Percentiles rank a stretch among this genome's conserved stretches.
Evolutionary conservation across 768 basidiomycete genomes (phyloP).

Genomic region (Lanmaoa pseudosensibilis): DNA sequence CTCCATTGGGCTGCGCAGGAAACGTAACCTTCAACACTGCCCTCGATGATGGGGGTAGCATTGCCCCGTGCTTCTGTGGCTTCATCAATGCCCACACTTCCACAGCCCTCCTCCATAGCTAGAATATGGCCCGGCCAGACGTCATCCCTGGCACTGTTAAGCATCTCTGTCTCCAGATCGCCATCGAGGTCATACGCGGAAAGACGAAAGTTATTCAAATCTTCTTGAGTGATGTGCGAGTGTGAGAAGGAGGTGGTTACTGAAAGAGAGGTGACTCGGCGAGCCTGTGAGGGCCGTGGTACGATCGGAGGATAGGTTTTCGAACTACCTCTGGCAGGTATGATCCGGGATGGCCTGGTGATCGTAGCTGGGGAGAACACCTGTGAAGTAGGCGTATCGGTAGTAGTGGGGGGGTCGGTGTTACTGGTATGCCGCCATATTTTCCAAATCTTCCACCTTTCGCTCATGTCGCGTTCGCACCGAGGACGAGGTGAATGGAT

Average conservation of each 20-base stretch:
- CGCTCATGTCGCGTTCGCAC: slow-evolving; percentile 1
- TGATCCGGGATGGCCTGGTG: background rate
- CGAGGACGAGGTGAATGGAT: background rate
- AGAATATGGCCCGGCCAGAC: slow-evolving; percentile 10
- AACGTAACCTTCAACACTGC: slow-evolving; percentile 11
- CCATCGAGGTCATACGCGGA: slow-evolving; percentile 29
- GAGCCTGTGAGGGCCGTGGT: slow-evolving; percentile 12
- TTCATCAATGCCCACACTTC: background rate
- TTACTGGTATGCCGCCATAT: slow-evolving; percentile 4
- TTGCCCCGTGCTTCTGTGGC: background rate
- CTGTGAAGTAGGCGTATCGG: background rate
- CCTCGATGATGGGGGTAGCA: background rate
- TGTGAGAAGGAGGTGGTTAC: slow-evolving; percentile 24
- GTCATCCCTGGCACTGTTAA: slow-evolving; percentile 25
- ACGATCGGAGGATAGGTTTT: background rate
- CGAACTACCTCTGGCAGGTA: background rate
- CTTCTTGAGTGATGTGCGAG: slow-evolving; percentile 27
- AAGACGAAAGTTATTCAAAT: slow-evolving; percentile 18
- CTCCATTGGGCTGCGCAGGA: background rate
- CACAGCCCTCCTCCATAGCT: slow-evolving; percentile 13
- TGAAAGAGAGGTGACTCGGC: slow-evolving; percentile 23
- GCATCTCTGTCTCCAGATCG: slow-evolving; percentile 28
- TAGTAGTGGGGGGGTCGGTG: background rate
- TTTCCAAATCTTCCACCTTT: slow-evolving; percentile 21
- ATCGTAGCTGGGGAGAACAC: background rate